Evolutionary conservation across 2,329 filamentous ascomycete species (phyloP), one percentile per base, ranked within the genome.

Genomic region (Pseudogymnoascus sp.): DNA sequence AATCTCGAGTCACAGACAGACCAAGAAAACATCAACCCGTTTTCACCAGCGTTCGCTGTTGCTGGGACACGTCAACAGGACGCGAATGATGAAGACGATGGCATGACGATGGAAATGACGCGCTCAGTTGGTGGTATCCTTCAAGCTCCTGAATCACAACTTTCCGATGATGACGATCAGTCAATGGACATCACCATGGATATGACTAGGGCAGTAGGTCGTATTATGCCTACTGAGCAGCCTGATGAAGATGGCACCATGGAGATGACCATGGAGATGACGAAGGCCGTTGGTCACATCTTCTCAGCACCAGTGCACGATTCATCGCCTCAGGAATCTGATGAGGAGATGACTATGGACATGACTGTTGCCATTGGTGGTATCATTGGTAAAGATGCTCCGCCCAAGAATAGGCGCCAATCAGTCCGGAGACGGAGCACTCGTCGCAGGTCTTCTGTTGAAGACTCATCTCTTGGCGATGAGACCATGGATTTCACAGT

Each of bases 161-260:
- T 21, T 23, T 43, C 36, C 14, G 23, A 43, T 38, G 74, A 74
- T 64, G 76, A 79, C 61, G 71, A 79, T 23, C 34, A 38, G 34
- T 72, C 77, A 6, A 63, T 60, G 4, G 79, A 82, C 40, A 87
- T 96, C 86, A 95, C 91, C 21, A 97, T 97, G 93, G 93, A 97
- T 69, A 90, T 97, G 6, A 97, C 93, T 1, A 86, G 85, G 62
- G 90, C 86, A 7, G 80, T 96, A 62, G 93, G 93, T 7, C 84
- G 88, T 2, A 97, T 97, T 62, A 75, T 96, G 18, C 64, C 69
- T 34, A 69, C 67, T 43, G 65, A 40, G 3, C 36, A 43, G 16
- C 62, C 63, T 21, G 64, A 67, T 12, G 63, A 66, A 21, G 69
- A 72, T 14, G 68, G 66, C 66, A 80, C 80, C 2, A 82, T 83